Base-by-base conservation (phyloP, 768 basidiomycete genomes). In the Phaeotremella skinneri region DNA sequence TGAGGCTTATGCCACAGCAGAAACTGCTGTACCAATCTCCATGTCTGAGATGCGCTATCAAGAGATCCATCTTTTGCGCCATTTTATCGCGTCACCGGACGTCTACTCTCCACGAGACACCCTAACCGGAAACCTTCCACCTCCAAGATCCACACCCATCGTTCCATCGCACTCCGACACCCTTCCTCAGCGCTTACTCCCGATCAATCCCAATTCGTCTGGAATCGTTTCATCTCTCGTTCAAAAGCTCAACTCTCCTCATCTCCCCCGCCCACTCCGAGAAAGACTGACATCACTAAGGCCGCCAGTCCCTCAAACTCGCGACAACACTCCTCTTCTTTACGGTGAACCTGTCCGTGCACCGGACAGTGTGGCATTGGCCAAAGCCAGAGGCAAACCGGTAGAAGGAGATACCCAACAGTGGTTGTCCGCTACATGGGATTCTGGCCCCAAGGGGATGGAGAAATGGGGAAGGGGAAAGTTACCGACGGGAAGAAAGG, bases 401-500 rank as follows among this genome's bases (percentile, higher is more conserved):
- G 29, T 58, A 58, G 26, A 58, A 42, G 13, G 47, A 25, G 17
- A 30, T 37, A 20, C 34, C 26, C 41, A 34, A 55, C 34, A 64
- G 52, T 39, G 55, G 59, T 23, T 64, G 56, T 27, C 63, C 67
- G 4, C 52, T 20, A 73, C 71, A 21, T 70, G 69, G 69, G 68
- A 69, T 57, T 49, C 47, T 17, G 68, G 66, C 29, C 66, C 66
- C 13, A 61, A 55, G 29, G 68, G 71, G 13, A 45, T 48, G 27
- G 61, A 68, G 6, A 68, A 66, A 48, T 73, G 57, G 59, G 47
- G 55, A 17, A 60, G 55, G 49, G 67, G 52, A 4, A 53, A 56
- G 53, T 52, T 73, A 27, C 71, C 71, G 1, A 47, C 54, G 4
- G 71, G 71, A 7, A 64, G 59, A 25, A 73, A 73, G 42, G 71